Conservation (phyloP, 2,329 filamentous ascomycete genomes). For the Pseudogymnoascus sp. region DNA sequence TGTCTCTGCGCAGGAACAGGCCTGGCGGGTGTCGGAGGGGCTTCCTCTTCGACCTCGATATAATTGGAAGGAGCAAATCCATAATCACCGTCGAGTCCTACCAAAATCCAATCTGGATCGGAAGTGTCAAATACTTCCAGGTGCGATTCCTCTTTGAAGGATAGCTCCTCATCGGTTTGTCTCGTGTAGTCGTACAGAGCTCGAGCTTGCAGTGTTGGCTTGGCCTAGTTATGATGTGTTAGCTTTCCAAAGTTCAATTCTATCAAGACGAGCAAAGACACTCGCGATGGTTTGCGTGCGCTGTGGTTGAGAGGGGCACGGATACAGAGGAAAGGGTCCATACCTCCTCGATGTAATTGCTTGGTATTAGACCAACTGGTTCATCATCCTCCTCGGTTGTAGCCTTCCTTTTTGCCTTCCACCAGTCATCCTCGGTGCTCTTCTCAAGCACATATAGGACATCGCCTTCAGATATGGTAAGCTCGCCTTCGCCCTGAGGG, state of each 20-base stretch:
- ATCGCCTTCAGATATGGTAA: conserved; percentile 78
- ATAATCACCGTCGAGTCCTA: conserved; percentile 75
- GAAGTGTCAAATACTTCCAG: conserved; percentile 82
- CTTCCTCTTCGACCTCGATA: conserved; percentile 56
- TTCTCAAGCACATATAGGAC: conserved; percentile 76
- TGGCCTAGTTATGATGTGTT: conserved; percentile 41
- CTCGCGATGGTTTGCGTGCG: not conserved
- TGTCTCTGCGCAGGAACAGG: conserved; percentile 13
- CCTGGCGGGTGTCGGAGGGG: conserved; percentile 21
- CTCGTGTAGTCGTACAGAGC: conserved; percentile 97
- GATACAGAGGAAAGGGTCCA: conserved; percentile 26
- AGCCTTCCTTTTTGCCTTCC: conserved; percentile 45
- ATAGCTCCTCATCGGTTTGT: conserved; percentile 96
- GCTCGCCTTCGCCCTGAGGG: conserved; percentile 78
- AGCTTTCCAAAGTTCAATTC: conserved; percentile 10
- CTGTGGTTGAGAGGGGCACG: not conserved
- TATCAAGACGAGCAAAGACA: not conserved
- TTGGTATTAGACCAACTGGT: conserved; percentile 55
- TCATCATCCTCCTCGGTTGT: conserved; percentile 32
- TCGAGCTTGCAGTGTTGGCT: conserved; percentile 62
- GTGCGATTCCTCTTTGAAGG: conserved; percentile 80
- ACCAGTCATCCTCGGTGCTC: conserved; percentile 72
- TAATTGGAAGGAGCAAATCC: conserved; percentile 96
- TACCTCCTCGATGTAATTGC: conserved; percentile 93
- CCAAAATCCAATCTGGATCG: conserved; percentile 94